Evolutionary conservation across 2,329 filamentous ascomycete genomes (phyloP).

Genomic region (Talaromyces sp.): DNA sequence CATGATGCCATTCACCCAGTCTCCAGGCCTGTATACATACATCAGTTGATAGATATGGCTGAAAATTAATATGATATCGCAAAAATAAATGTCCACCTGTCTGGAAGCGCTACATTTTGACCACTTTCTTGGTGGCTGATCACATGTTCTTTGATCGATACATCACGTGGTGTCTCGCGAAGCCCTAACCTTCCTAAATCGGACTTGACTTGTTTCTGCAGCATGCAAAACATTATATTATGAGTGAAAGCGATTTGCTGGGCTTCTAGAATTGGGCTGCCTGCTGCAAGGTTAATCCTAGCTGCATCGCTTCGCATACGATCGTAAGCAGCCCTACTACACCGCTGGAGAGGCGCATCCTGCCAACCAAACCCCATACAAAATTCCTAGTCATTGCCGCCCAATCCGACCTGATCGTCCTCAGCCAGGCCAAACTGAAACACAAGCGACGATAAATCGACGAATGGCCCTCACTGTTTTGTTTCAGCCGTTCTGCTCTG

Average conservation of each 20-base stretch:
- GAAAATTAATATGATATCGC: no score
- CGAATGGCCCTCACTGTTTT: background rate
- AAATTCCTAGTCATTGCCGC: background rate
- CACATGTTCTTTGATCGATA: background rate
- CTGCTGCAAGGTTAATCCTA: background rate
- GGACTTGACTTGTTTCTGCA: background rate
- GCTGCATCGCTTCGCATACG: background rate
- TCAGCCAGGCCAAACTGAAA: background rate
- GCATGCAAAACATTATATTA: background rate
- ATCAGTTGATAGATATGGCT: no score
- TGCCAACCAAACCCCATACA: background rate
- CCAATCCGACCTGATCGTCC: background rate
- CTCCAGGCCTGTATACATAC: no score
- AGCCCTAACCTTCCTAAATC: background rate
- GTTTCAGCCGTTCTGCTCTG: background rate
- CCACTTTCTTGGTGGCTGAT: background rate
- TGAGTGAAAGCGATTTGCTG: background rate
- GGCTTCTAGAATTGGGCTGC: background rate
- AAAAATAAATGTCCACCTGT: background rate
- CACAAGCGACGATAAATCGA: background rate
- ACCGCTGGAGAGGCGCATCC: background rate
- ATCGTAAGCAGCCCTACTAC: background rate
- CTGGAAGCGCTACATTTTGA: background rate
- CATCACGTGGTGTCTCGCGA: background rate
- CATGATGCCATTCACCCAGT: no score